Conservation (phyloP, 2,329 filamentous ascomycete species). For the Alternaria sp. region DNA sequence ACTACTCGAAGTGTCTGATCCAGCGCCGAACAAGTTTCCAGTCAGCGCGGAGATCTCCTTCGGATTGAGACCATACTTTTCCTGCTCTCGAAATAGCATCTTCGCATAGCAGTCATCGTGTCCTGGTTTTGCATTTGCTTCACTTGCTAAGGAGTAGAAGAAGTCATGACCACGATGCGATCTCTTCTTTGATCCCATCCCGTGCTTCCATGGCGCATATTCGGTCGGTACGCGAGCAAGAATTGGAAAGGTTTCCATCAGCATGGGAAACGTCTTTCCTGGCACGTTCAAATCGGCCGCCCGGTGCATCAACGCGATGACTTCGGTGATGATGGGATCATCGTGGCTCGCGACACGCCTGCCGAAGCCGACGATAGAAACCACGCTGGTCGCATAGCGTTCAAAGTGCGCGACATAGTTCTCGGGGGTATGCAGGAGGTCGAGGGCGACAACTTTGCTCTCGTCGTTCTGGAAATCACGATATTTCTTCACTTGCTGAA, state of each 20-base stretch:
- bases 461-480: conserved; percentile 68
- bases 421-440: conserved; percentile 56
- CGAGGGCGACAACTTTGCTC: conserved; percentile 62
- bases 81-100: conserved; percentile 54
- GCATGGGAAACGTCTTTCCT: conserved; percentile 66
- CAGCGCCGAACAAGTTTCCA: conserved; percentile 46
- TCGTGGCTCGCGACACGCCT: conserved; percentile 60
- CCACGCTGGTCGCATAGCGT: conserved; percentile 63
- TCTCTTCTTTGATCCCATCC: conserved; percentile 37
- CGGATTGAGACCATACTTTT: conserved; percentile 38
- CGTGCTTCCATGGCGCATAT: conserved; percentile 49
- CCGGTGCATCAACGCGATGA: conserved; percentile 66
- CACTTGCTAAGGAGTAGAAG: conserved; percentile 45
- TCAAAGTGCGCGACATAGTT: conserved; percentile 65
- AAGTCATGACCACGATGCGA: conserved; percentile 46
- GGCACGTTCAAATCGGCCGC: conserved; percentile 62
- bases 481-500: conserved; percentile 64
- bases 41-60: conserved; percentile 46
- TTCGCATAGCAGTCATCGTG: conserved; percentile 48
- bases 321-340: conserved; percentile 68
- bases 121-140: conserved; percentile 42
- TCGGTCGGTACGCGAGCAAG: conserved; percentile 65
- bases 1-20: conserved; percentile 46
- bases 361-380: conserved; percentile 66
- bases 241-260: conserved; percentile 65